These are phyloP conservation scores for Dimocarpus longan DNA, from an alignment of 345 rosid species.

Conservation along the genomic window DNA sequence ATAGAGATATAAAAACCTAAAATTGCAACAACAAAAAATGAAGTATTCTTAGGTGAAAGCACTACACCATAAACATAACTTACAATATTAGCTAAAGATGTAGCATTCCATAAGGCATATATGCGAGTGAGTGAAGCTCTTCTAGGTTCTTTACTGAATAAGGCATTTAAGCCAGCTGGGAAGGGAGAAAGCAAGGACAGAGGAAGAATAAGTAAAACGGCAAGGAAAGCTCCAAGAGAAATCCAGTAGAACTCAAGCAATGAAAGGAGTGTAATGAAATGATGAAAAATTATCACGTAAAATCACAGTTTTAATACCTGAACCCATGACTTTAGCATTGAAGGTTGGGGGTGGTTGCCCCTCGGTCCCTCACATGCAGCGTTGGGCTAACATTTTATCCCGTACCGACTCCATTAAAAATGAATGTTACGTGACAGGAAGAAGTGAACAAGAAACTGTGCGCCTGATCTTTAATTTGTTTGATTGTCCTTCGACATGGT, in stretches of 20 bases:
- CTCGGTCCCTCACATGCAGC: too few relatives aligned
- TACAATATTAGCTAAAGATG: constrained; percentile 88
- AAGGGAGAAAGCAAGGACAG: constrained; percentile 85
- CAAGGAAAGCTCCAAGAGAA: constrained; percentile 81
- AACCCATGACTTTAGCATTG: too few relatives aligned
- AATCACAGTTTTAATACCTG: too few relatives aligned
- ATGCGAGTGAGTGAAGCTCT: constrained; percentile 90
- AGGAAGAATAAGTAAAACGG: constrained; percentile 90
- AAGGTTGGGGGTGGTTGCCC: too few relatives aligned
- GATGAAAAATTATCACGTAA: too few relatives aligned
- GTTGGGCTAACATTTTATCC: too few relatives aligned
- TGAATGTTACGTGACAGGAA: too few relatives aligned
- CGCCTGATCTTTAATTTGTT: too few relatives aligned
- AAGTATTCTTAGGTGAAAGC: neutral
- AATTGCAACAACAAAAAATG: neutral
- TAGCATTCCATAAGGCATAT: constrained; percentile 85
- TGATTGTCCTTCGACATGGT: too few relatives aligned
- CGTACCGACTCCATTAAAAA: too few relatives aligned
- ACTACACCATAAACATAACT: constrained; percentile 33
- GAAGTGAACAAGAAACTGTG: too few relatives aligned
- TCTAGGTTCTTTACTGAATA: constrained; percentile 90
- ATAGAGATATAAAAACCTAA: neutral
- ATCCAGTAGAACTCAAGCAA: constrained; percentile 93
- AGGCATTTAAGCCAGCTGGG: constrained; percentile 95
- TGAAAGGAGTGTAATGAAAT: constrained; percentile 78